Evolutionary conservation across 208 protist species (phyloP).

Genomic region (Leishmania mexicana): DNA sequence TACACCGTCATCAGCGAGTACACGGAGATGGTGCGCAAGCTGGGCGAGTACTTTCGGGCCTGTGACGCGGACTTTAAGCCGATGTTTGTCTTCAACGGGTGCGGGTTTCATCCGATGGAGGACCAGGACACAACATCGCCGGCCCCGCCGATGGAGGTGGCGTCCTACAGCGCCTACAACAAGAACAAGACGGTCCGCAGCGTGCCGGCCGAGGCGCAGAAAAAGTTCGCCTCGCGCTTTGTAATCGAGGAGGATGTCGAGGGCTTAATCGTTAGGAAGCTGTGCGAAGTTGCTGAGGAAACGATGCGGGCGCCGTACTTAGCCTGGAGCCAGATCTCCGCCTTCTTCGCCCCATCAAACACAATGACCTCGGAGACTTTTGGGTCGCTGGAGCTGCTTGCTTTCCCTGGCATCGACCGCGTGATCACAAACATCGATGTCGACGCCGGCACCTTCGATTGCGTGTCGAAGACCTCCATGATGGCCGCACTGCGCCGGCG

Average conservation of each 20-base stretch:
- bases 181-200: constrained; percentile 11
- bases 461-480: constrained; percentile 58
- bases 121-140: constrained; percentile 34
- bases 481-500: constrained; percentile 38
- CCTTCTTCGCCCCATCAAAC: constrained; percentile 59
- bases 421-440: constrained; percentile 85
- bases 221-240: constrained; percentile 57
- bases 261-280: constrained; percentile 64
- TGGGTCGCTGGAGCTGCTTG: constrained; percentile 81
- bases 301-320: constrained; percentile 86
- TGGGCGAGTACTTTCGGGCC: constrained; percentile 24
- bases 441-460: constrained; percentile 62
- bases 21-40: constrained; percentile 26
- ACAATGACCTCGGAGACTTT: constrained; percentile 68
- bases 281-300: constrained; percentile 49
- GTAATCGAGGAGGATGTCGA: constrained; percentile 84
- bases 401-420: constrained; percentile 83
- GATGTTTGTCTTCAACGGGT: constrained; percentile 70
- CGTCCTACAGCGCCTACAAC: constrained; percentile 26
- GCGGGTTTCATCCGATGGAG: constrained; percentile 38
- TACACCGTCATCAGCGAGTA: constrained; percentile 66
- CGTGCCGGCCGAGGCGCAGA: constrained; percentile 40
- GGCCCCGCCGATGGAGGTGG: constrained; percentile 21
- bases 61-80: constrained; percentile 38
- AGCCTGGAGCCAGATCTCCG: constrained; percentile 87